These are phyloP conservation scores for Sarcomyxa edulis DNA, from an alignment of 768 basidiomycete species.

Conservation along the genomic window DNA sequence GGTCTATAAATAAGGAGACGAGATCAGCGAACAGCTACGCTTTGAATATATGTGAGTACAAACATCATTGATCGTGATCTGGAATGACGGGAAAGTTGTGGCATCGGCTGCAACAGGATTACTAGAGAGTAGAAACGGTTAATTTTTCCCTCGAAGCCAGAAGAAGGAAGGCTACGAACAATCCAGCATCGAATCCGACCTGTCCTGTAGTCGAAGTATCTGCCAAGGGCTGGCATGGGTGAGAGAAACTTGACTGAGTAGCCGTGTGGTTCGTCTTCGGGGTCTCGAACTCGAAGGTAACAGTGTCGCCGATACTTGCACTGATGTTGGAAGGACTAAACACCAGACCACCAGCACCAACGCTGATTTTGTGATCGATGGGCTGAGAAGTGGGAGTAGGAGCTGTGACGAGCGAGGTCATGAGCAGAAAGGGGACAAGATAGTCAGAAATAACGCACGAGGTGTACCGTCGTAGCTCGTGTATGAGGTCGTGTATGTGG, in stretches of 20 bases:
- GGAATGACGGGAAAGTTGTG: constrained; percentile 32
- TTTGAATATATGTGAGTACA: not conserved
- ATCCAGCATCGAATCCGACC: constrained; percentile 23
- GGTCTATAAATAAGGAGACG: constrained; percentile 24
- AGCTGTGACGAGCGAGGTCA: not conserved
- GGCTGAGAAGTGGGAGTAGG: constrained; percentile 12
- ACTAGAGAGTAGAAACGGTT: constrained; percentile 6
- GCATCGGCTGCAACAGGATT: constrained; percentile 29
- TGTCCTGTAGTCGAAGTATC: constrained; percentile 11
- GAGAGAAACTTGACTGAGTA: constrained; percentile 23
- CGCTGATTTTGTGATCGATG: constrained; percentile 12
- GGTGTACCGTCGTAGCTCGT: constrained; percentile 18
- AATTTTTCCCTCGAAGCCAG: too few relatives aligned
- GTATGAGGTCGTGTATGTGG: constrained; percentile 21
- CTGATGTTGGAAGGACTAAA: constrained; percentile 14
- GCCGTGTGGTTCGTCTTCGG: constrained; percentile 27
- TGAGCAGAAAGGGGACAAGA: not conserved
- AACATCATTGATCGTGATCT: constrained; percentile 36
- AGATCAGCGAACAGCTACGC: not conserved
- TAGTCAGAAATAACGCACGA: constrained; percentile 6
- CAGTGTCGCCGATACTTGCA: constrained; percentile 17
- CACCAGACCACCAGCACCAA: constrained; percentile 11
- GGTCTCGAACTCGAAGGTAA: constrained; percentile 13
- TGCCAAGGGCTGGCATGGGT: constrained; percentile 18
- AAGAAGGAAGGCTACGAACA: constrained; percentile 10